Percentiles rank a stretch among this genome's conserved stretches.
Evolutionary conservation across 2,329 filamentous ascomycete species (phyloP).

Genomic region (Zasmidium angulare): DNA sequence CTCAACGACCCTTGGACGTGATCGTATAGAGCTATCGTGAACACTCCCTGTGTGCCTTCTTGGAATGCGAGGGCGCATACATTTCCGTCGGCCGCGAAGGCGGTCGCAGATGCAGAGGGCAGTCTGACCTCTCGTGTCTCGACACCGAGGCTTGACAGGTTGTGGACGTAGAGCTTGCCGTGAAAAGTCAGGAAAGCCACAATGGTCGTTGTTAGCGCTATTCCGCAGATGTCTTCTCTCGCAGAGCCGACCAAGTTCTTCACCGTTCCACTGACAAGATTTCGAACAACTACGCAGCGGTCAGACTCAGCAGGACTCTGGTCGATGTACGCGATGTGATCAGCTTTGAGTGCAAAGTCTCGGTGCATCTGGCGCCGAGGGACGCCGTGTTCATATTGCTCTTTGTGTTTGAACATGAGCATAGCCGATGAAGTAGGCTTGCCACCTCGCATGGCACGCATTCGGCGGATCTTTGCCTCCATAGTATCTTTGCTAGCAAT

Average conservation of each 20-base stretch:
- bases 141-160: background rate
- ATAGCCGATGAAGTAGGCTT: no score
- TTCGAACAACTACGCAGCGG: no score
- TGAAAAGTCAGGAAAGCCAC: constrained; percentile 2
- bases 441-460: background rate
- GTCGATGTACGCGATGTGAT: background rate
- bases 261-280: no score
- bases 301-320: no score
- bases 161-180: constrained; percentile 3
- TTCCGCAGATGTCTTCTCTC: background rate
- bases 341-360: background rate
- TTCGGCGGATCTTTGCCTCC: background rate
- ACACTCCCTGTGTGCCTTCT: background rate
- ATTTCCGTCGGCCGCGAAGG: background rate
- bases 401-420: background rate
- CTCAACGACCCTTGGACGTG: background rate
- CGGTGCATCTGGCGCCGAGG: background rate
- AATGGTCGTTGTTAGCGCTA: background rate
- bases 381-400: no score
- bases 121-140: background rate
- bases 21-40: background rate
- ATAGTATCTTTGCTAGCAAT: background rate
- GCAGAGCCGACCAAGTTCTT: no score
- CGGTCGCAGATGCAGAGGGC: background rate
- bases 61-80: background rate